Base-by-base conservation (phyloP, 139 green algal species). In the Auxenochlorella pyrenoidosa region DNA sequence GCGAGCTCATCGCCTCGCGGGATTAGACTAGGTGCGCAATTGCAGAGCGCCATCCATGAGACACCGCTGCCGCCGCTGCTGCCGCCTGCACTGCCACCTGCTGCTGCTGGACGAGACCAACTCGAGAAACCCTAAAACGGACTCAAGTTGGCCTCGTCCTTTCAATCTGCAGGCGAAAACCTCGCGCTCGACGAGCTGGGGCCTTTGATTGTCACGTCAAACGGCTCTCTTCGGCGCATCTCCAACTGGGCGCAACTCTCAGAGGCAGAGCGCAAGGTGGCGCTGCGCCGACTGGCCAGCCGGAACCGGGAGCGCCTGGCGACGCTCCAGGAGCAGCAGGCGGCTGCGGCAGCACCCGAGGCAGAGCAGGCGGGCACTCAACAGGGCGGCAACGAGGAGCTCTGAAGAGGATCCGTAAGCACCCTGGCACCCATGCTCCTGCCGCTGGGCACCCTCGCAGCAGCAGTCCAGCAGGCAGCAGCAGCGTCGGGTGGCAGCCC, bases 131-230 rank as follows among this genome's bases (percentile, higher is more conserved):
- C n/a, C n/a, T n/a, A n/a, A n/a, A n/a, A n/a, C 22, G 1, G 72
- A 38, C 38, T 1, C 72, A 8, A 58, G 8, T 58, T 12, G 47
- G 47, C n/a, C 13, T n/a, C 47, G 16, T 58, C 32, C 36, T 5
- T 15, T 36, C 36, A 19, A 1, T 84, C 4, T 44, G 40, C 80
- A 85, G 80, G 80, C 40, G 41, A 76, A 16, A 85, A 60, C 30
- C 58, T 85, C 4, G 80, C 80, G 3, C 60, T 85, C 26, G 80
- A 85, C 59, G 63, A 85, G 34, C 63, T 85, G 34, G 80, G 80
- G 63, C 60, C 60, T 3, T 6, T 76, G 28, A 60, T 85, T 44
- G 80, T 85, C 1, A 28, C 40, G 4, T 19, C 40, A 24, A 40
- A 77, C 28, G 63, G 80, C 40, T 30, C 40, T 30, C 28, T 85